Evolutionary conservation across 768 basidiomycete species (phyloP).

Genomic region (Vishniacozyma victoriae): DNA sequence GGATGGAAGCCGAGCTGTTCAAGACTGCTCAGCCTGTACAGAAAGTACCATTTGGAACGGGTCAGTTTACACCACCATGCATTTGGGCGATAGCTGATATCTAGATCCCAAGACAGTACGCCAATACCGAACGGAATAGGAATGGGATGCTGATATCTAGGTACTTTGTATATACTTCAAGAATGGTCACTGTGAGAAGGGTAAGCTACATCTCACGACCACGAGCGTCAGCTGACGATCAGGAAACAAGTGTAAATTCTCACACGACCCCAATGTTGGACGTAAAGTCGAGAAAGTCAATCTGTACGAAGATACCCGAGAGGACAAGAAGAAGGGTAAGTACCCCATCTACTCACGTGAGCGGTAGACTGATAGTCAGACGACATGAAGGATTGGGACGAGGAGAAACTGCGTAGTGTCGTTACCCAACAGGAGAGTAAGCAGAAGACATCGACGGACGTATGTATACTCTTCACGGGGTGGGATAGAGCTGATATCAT

Average conservation of each 20-base stretch:
- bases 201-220: constrained; percentile 40
- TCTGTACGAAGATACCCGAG: constrained; percentile 75
- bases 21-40: constrained; percentile 50
- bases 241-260: constrained; percentile 76
- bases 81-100: constrained; percentile 2
- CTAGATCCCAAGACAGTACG: constrained; percentile 73
- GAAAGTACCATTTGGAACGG: constrained; percentile 76
- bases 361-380: constrained; percentile 53
- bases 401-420: constrained; percentile 83
- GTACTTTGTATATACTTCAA: constrained; percentile 88
- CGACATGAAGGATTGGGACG: constrained; percentile 97
- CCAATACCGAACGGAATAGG: neutral
- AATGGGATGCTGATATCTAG: neutral
- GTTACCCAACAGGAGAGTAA: constrained; percentile 65
- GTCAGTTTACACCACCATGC: constrained; percentile 26
- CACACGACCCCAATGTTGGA: constrained; percentile 81
- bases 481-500: neutral
- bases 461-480: constrained; percentile 36
- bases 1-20: constrained; percentile 74
- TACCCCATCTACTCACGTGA: neutral
- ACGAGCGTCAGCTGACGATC: neutral
- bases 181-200: constrained; percentile 88
- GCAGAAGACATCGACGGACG: constrained; percentile 91
- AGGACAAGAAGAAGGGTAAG: constrained; percentile 54
- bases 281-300: constrained; percentile 94